Base-by-base conservation (phyloP, 208 protist genomes). In the Acanthamoeba triangularis region DNA sequence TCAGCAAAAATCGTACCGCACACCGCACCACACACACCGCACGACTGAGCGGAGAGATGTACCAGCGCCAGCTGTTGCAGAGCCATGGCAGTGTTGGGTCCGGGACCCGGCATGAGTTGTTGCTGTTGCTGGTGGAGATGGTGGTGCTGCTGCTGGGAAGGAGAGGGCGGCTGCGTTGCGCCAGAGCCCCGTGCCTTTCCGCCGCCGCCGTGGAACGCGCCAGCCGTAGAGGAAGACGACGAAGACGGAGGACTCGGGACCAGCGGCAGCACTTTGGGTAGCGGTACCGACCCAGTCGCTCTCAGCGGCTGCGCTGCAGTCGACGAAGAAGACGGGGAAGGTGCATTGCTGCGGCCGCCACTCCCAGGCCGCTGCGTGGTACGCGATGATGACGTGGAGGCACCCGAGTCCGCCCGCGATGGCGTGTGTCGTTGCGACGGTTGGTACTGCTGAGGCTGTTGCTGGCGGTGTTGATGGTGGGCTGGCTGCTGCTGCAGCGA, bases 181-280 rank as follows among this genome's bases (percentile, higher is more conserved):
- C 18, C 61, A 35, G 61, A 14, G 61, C 28, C 30, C 0, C 37
- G 35, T 35, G 18, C 3, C 35, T 78, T 35, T 25, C 25, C 18
- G 65, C 13, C 13, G n/a, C 33, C 65, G 65, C 13, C 65, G 11
- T 69, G 61, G 20, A 30, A 23, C 3, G 61, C 61, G 61, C 61
- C n/a, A 69, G 61, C n/a, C n/a, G 67, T 37, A n/a, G 67, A 74
- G 13, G 69, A 41, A 10, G 69, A 78, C 35, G 69, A 41, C 18
- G 69, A 18, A 47, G 69, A 44, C 35, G 69, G 37, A n/a, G 69
- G 10, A 18, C 35, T 47, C 41, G 74, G 44, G 11, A 37, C 74
- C 74, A 84, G 74, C 18, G 74, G 74, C 37, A 84, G 74, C 74
- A 84, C 74, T n/a, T 84, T 84, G 23, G 74, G 74, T 7, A 84